A percentile compares a stretch with the other conserved stretches of the same genome.
Evolutionary conservation across 495 filamentous ascomycete genomes (phyloP).

Genomic region (Aspergillus cristatus): DNA sequence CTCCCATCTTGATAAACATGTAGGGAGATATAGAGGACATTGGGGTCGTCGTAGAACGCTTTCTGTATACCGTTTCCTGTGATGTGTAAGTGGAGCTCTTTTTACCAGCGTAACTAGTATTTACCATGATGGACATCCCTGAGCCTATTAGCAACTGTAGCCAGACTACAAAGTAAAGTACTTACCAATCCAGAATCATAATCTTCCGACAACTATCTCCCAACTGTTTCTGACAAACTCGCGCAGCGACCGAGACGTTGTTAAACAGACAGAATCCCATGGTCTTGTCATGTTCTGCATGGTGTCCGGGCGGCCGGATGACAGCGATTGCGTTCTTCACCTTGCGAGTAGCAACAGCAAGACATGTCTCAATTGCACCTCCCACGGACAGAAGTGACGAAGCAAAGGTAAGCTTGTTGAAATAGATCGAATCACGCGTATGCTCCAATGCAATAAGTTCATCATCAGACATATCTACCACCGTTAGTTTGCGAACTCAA

Average conservation of each 20-base stretch:
- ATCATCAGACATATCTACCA: slow-evolving; percentile 45
- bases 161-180: slow-evolving; percentile 10
- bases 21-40: slow-evolving; percentile 92
- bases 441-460: slow-evolving; percentile 57
- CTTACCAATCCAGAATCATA: slow-evolving; percentile 92
- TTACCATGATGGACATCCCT: slow-evolving; percentile 60
- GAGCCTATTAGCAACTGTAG: slow-evolving; percentile 16
- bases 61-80: slow-evolving; percentile 92
- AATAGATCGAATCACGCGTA: slow-evolving; percentile 77
- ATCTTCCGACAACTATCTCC: slow-evolving; percentile 76
- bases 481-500: slow-evolving; percentile 4
- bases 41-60: slow-evolving; percentile 89
- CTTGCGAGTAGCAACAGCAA: slow-evolving; percentile 64
- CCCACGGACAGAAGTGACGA: slow-evolving; percentile 80
- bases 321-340: slow-evolving; percentile 94
- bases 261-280: slow-evolving; percentile 98
- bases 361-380: slow-evolving; percentile 89
- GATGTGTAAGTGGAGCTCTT: slow-evolving; percentile 11
- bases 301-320: slow-evolving; percentile 89
- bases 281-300: slow-evolving; percentile 73
- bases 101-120: neutral
- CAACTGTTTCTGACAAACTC: slow-evolving; percentile 67
- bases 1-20: slow-evolving; percentile 74
- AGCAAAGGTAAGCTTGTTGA: slow-evolving; percentile 71
- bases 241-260: slow-evolving; percentile 86